Conservation (phyloP, 73 alveolate genomes). For the Tetrahymena borealis region DNA sequence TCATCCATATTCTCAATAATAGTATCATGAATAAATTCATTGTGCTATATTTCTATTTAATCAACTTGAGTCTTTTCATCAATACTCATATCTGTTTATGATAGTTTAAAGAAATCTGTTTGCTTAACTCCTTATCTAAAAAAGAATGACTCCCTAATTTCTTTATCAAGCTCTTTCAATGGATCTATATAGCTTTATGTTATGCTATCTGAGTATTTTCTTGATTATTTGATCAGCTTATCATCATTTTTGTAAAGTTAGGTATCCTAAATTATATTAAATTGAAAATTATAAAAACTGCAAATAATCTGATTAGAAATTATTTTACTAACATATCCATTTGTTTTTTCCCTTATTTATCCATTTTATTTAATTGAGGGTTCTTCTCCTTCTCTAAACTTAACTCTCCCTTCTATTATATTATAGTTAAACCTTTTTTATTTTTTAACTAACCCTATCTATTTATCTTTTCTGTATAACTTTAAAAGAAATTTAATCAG, state of each 20-base stretch:
- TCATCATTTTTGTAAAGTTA: neutral
- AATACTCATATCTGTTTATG: neutral
- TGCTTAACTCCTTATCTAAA: neutral
- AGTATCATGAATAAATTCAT: neutral
- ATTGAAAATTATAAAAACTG: neutral
- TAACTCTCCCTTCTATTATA: too few species aligned
- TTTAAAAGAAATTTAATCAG: neutral
- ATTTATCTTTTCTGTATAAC: too few species aligned
- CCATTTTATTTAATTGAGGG: too few species aligned
- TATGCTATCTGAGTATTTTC: neutral
- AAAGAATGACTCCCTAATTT: neutral
- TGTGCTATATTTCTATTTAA: neutral
- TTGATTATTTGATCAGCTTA: neutral
- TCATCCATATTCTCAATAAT: neutral
- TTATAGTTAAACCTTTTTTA: too few species aligned
- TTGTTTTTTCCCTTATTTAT: too few species aligned
- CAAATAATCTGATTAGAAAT: neutral
- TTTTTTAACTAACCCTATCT: too few species aligned
- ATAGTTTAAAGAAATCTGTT: neutral
- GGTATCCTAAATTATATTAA: neutral
- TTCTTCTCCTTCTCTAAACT: too few species aligned
- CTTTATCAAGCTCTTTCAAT: neutral
- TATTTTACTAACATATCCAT: neutral
- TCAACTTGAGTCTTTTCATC: neutral
- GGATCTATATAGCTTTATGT: neutral